A percentile compares a stretch with the other conserved stretches of the same genome.
These are phyloP conservation scores for Aspergillus panamensis DNA, from an alignment of 495 filamentous ascomycete species.

Conservation along the genomic window DNA sequence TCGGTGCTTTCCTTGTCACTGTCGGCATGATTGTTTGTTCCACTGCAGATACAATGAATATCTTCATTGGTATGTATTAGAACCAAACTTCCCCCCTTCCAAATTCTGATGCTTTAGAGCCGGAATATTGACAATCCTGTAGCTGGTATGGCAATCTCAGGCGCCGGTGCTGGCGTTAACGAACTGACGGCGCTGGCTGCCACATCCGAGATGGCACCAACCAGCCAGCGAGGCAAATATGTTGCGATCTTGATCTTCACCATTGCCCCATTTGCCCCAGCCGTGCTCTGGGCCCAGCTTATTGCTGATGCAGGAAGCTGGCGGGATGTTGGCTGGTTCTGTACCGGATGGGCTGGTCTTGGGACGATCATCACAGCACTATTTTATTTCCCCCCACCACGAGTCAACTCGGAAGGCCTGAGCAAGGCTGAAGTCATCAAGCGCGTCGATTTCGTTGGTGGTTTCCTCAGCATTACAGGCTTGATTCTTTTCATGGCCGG, in stretches of 20 bases:
- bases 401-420: conserved; percentile 51
- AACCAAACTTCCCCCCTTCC: not conserved
- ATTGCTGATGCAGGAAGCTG: conserved; percentile 58
- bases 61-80: conserved; percentile 57
- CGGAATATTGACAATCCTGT: conserved; percentile 11
- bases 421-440: conserved; percentile 48
- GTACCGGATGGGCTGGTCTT: conserved; percentile 57
- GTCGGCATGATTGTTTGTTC: conserved; percentile 64
- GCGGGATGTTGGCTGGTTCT: conserved; percentile 62
- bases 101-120: not conserved
- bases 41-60: conserved; percentile 63
- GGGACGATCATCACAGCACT: conserved; percentile 57
- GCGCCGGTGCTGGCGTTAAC: conserved; percentile 60
- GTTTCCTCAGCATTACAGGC: conserved; percentile 61
- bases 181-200: conserved; percentile 67
- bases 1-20: conserved; percentile 55
- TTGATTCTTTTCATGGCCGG: conserved; percentile 64
- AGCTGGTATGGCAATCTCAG: conserved; percentile 61
- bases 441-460: conserved; percentile 64
- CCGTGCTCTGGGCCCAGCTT: conserved; percentile 66
- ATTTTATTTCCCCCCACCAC: conserved; percentile 66
- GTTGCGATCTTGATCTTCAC: conserved; percentile 64
- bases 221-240: conserved; percentile 63
- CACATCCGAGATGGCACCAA: conserved; percentile 67
- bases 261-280: conserved; percentile 65